Base-by-base conservation (phyloP, 192 early-diverging fungal genomes). In the Globomyces pollinis-pini region DNA sequence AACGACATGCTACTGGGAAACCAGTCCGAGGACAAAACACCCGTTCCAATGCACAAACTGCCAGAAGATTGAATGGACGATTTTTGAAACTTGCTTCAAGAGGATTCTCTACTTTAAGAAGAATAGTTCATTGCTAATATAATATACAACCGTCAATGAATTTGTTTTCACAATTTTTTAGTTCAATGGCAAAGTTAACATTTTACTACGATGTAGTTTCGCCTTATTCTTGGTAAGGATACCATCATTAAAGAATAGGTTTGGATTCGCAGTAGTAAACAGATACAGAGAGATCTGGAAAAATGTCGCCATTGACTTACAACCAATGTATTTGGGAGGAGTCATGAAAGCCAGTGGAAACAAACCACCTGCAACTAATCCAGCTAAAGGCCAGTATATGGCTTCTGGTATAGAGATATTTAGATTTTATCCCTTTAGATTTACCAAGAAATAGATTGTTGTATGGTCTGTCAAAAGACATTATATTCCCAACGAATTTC, bases 1-100 rank as follows among this genome's bases (percentile, higher is more conserved):
- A 79, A 65, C 74, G 92, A 47, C 92, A 95, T 64, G 85, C 87
- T 50, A 84, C 87, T 77, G 82, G 87, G 9, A 62, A 90, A 63
- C 94, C 94, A 1, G 94, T 95, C 13, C 86, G 89, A 41, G 92
- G 92, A 5, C 91, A 94, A 66, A 72, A 82, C 35, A 95, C 94
- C 0, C 78, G 76, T 45, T 91, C 88, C 53, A 98, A 98, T 69
- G 78, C 85, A 35, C 78, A 75, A 66, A 95, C 90, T 5, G 91
- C 94, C 7, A 90, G 85, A 68, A 87, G 80, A 60, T 60, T 95
- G 57, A 98, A 98, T 62, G 60, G 66, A 0, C 16, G 11, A 11
- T 50, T 50, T 28, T 30, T 50, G 24, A 43, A 43, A 18, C n/a
- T 18, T 16, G 41, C 41, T 4, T 18, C 41, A 5, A 43, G 50